Evolutionary conservation across 208 protist genomes (phyloP).

Genomic region (Wallacemonas sp.): DNA sequence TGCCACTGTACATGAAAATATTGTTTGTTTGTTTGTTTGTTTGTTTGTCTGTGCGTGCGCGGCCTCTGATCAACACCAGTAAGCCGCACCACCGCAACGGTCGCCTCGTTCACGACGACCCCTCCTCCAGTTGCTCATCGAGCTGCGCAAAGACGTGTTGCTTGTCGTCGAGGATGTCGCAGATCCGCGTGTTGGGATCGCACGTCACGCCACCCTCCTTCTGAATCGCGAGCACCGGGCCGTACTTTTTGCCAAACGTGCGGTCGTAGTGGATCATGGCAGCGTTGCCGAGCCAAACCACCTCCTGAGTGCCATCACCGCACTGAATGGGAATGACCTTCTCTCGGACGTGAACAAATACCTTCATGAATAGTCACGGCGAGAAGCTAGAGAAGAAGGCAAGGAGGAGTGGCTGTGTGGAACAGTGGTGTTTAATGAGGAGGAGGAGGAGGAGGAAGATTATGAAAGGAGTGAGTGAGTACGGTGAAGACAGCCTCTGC

Average conservation of each 20-base stretch:
- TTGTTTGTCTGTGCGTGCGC: background rate
- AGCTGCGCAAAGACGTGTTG: slow-evolving; percentile 86
- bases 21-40: background rate
- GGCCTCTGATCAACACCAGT: too few species aligned
- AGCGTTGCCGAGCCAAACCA: slow-evolving; percentile 84
- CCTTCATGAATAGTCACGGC: slow-evolving; percentile 45
- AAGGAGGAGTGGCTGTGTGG: background rate
- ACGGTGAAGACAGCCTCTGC: too few species aligned
- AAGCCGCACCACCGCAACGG: too few species aligned
- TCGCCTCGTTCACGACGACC: background rate
- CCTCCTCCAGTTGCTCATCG: slow-evolving; percentile 28
- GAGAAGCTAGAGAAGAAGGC: background rate
- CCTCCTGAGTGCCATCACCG: slow-evolving; percentile 83
- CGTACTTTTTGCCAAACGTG: slow-evolving; percentile 66
- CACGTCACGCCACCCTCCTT: slow-evolving; percentile 85
- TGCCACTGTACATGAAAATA: too few species aligned
- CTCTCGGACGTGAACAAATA: slow-evolving; percentile 84
- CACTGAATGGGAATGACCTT: slow-evolving; percentile 84
- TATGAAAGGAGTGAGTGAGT: too few species aligned
- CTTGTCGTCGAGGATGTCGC: slow-evolving; percentile 77
- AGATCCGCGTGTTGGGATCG: slow-evolving; percentile 63
- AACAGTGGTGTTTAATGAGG: background rate
- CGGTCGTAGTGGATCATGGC: slow-evolving; percentile 90
- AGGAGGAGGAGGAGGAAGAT: too few species aligned
- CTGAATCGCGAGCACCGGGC: slow-evolving; percentile 62